phyloP scores from a whole-genome alignment of 1,284 basidiomycete genomes.

The Sanguinoderma infundibulare region DNA sequence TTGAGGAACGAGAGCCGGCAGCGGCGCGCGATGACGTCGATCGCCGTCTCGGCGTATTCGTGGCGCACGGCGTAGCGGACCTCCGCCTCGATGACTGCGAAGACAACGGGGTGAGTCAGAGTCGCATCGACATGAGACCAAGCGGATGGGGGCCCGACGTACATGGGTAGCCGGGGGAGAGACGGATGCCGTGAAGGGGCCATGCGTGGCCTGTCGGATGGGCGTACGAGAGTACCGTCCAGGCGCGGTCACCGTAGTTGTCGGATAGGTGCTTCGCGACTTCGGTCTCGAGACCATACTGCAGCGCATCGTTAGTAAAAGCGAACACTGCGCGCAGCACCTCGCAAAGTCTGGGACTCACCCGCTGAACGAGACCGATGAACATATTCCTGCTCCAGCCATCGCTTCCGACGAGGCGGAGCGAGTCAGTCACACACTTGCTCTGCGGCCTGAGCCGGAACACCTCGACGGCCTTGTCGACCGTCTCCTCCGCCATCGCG shows the following conservation, averaged over 20 bases:
- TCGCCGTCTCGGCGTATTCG: constrained; percentile 91
- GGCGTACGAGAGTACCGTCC: constrained; percentile 89
- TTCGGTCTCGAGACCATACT: constrained; percentile 91
- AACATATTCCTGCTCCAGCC: constrained; percentile 98
- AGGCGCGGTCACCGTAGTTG: constrained; percentile 95
- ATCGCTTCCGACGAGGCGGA: constrained; percentile 92
- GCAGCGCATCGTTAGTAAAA: not conserved
- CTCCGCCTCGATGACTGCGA: constrained; percentile 87
- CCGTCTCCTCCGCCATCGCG: constrained; percentile 96
- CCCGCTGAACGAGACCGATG: constrained; percentile 92
- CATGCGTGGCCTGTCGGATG: constrained; percentile 79
- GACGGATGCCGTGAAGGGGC: constrained; percentile 86
- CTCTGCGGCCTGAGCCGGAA: constrained; percentile 68
- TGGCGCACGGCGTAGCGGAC: constrained; percentile 88
- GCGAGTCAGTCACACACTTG: constrained; percentile 79
- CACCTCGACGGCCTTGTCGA: constrained; percentile 85
- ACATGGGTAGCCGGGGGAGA: constrained; percentile 84
- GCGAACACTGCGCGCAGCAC: not conserved
- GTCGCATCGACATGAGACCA: not conserved
- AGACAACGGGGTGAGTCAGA: not conserved
- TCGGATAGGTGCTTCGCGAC: constrained; percentile 94
- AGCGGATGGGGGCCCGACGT: constrained; percentile 32
- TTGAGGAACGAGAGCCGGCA: constrained; percentile 94
- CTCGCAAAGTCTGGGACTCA: constrained; percentile 37
- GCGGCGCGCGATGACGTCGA: constrained; percentile 93